These are phyloP conservation scores for Kazachstania africana DNA, from an alignment of 805 yeast genomes.

Conservation along the genomic window DNA sequence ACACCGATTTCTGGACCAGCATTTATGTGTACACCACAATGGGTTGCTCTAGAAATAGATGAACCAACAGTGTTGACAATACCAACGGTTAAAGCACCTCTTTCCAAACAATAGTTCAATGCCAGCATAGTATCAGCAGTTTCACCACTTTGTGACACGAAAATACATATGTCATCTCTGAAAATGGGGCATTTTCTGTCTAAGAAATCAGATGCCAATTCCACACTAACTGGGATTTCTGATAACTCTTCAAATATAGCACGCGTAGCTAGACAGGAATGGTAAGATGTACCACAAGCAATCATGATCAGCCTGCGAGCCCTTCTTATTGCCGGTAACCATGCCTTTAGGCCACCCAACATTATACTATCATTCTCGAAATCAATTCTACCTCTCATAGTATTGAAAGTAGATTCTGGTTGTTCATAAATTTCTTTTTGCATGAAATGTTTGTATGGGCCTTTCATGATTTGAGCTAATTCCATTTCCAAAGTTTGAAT, in stretches of 20 bases:
- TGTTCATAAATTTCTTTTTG: constrained; percentile 97
- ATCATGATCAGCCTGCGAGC: constrained; percentile 94
- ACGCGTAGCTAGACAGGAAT: constrained; percentile 95
- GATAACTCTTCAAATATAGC: constrained; percentile 93
- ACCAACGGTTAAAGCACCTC: constrained; percentile 96
- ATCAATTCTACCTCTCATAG: constrained; percentile 98
- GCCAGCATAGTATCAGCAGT: constrained; percentile 97
- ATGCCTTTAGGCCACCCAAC: constrained; percentile 81
- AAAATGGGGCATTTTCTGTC: constrained; percentile 95
- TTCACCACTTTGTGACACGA: constrained; percentile 98
- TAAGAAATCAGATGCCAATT: constrained; percentile 86
- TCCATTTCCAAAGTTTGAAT: constrained; percentile 96
- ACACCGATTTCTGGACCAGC: constrained; percentile 99
- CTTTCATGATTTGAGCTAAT: constrained; percentile 96
- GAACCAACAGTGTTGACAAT: constrained; percentile 97
- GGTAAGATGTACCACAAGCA: constrained; percentile 99
- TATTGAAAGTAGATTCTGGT: constrained; percentile 95
- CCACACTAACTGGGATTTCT: constrained; percentile 87
- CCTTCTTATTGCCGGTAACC: constrained; percentile 80
- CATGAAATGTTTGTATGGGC: constrained; percentile 93
- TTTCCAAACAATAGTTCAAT: constrained; percentile 85
- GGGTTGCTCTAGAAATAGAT: constrained; percentile 89
- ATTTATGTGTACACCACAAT: constrained; percentile 98
- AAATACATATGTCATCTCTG: constrained; percentile 94
- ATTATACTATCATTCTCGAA: constrained; percentile 66